Base-by-base conservation (phyloP, 2,329 filamentous ascomycete species). In the Fusarium humuli region DNA sequence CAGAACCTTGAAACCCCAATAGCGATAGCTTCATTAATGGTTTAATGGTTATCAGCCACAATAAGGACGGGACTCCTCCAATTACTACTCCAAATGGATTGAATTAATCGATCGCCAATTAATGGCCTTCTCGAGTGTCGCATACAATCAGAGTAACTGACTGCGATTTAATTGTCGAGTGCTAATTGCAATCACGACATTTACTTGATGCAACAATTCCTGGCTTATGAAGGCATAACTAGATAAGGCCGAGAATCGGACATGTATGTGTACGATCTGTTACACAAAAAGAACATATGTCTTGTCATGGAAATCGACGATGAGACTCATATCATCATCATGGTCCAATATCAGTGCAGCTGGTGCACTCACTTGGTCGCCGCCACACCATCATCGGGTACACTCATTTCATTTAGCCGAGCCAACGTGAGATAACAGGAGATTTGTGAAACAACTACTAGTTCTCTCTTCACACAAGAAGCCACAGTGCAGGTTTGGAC, bases 341-440 rank as follows among this genome's bases (percentile, higher is more conserved):
- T 41, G 13, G 22, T 53, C 23, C 25, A 10, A 8, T 11, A 20
- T 25, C 32, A 27, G 25, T 27, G 25, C 23, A 25, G 25, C 9
- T 27, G 23, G 11, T 22, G 25, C 6, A 53, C 23, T 22, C 6
- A 53, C n/a, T 22, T 29, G 16, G 23, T 13, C 3, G 23, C 34
- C 23, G 34, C 49, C 34, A 53, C 34, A 11, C 13, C 34, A 53
- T 53, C 49, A 53, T 29, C 49, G 27, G n/a, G 14, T 23, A 42
- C n/a, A 7, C 3, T 7, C 14, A 44, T 16, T 16, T 16, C 22
- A 25, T 22, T 5, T 10, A 44, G 6, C 20, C 7, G 9, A 23
- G 41, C 16, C 20, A 44, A 42, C 13, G 23, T 9, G 32, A 16
- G 9, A 13, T 20, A 27, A 22, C 23, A 18, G 5, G 23, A 16